Conservation (phyloP, 2,329 filamentous ascomycete species). For the Ophiostoma himal-ulmi region DNA sequence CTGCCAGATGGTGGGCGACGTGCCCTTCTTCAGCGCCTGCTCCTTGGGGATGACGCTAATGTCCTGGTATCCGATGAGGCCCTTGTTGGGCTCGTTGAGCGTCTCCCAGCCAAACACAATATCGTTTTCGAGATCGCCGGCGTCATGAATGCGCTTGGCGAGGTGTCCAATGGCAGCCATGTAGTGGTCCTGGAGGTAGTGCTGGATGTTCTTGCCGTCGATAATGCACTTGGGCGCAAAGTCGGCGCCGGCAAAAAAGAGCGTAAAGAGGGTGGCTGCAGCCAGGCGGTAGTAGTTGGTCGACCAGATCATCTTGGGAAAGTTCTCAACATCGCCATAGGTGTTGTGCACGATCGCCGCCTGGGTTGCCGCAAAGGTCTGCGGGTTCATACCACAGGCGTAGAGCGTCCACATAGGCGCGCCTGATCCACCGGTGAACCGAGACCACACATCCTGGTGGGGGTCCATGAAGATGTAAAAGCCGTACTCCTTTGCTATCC, state of each 20-base stretch:
- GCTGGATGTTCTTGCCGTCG: slow-evolving; percentile 86
- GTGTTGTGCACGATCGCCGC: slow-evolving; percentile 94
- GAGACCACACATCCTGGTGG: slow-evolving; percentile 98
- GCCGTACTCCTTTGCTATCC: slow-evolving; percentile 79
- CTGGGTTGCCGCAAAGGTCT: slow-evolving; percentile 77
- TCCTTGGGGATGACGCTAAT: slow-evolving; percentile 75
- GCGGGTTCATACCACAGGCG: slow-evolving; percentile 83
- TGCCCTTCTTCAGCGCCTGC: slow-evolving; percentile 87
- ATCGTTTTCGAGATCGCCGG: slow-evolving; percentile 78
- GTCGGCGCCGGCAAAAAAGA: slow-evolving; percentile 86
- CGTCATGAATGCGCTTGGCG: slow-evolving; percentile 78
- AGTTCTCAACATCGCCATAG: slow-evolving; percentile 74
- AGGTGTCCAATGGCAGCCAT: slow-evolving; percentile 73
- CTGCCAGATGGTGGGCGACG: slow-evolving; percentile 90
- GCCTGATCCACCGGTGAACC: slow-evolving; percentile 88
- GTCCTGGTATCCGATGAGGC: slow-evolving; percentile 77
- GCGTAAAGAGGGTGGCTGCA: slow-evolving; percentile 83
- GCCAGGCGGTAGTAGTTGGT: slow-evolving; percentile 91
- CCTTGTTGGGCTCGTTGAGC: slow-evolving; percentile 89
- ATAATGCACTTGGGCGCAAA: slow-evolving; percentile 96
- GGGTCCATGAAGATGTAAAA: slow-evolving; percentile 99
- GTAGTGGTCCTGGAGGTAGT: slow-evolving; percentile 86
- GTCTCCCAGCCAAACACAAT: slow-evolving; percentile 94
- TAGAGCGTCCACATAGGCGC: slow-evolving; percentile 98
- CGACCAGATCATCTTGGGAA: slow-evolving; percentile 99